Conservation (phyloP, 1,284 basidiomycete species). For the Fistulina hepatica region DNA sequence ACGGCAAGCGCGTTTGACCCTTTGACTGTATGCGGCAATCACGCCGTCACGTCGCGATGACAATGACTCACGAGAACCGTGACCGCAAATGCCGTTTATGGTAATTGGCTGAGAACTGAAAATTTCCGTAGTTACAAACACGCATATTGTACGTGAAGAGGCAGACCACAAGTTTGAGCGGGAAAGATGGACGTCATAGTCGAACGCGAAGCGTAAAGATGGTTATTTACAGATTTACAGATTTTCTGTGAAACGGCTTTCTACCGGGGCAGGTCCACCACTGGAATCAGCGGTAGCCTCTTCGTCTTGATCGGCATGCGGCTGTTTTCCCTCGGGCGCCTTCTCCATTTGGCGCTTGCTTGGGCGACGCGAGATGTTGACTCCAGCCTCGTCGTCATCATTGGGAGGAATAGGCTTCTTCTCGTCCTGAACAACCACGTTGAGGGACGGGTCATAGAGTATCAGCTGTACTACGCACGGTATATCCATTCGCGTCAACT, state of each 20-base stretch:
- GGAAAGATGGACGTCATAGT: no score
- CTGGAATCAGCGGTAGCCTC: conserved; percentile 12
- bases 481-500: conserved; percentile 58
- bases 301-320: conserved; percentile 20
- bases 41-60: no score
- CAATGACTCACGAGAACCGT: no score
- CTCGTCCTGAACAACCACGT: conserved; percentile 13
- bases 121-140: background rate
- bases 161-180: background rate
- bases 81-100: no score
- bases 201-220: no score
- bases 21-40: no score
- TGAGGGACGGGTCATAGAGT: conserved; percentile 2
- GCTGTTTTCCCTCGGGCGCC: conserved; percentile 45
- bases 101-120: no score
- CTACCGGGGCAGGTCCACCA: conserved; percentile 24
- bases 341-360: conserved; percentile 62
- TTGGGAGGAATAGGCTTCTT: conserved; percentile 16
- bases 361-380: conserved; percentile 30
- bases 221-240: conserved; percentile 11
- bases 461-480: conserved; percentile 37
- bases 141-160: background rate
- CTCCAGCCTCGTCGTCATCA: conserved; percentile 19
- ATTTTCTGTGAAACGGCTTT: conserved; percentile 31
- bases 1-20: no score